Conservation (phyloP, 176 grass and related monocot genomes). For the Oryza glaberrima region DNA sequence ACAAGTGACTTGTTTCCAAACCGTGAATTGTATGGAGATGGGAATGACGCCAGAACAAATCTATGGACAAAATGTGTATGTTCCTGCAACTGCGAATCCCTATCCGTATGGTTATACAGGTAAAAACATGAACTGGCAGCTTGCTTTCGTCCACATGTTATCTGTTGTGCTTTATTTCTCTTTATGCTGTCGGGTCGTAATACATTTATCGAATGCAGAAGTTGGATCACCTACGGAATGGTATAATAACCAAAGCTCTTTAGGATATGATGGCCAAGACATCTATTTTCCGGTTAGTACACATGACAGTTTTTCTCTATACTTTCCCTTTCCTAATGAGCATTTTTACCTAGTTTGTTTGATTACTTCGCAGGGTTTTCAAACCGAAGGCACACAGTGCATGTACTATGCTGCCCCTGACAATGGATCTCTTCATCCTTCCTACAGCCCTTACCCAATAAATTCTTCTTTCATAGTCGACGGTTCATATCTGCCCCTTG, state of each 20-base stretch:
- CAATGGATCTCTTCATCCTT: slow-evolving; percentile 61
- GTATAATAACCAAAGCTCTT: slow-evolving; percentile 57
- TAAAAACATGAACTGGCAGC: slow-evolving; percentile 15
- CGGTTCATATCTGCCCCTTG: slow-evolving; percentile 45
- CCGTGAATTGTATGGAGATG: slow-evolving; percentile 48
- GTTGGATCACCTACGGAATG: slow-evolving; percentile 65
- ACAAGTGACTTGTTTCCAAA: slow-evolving; percentile 15
- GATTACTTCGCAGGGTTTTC: slow-evolving; percentile 38
- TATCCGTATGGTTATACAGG: slow-evolving; percentile 68
- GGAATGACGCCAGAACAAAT: slow-evolving; percentile 57
- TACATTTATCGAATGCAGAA: slow-evolving; percentile 50
- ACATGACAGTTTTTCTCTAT: background rate
- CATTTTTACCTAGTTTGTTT: slow-evolving; percentile 19
- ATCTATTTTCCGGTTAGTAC: slow-evolving; percentile 64
- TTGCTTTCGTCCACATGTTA: background rate
- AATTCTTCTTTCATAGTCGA: slow-evolving; percentile 53
- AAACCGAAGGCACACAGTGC: slow-evolving; percentile 59
- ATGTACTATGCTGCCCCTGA: slow-evolving; percentile 66
- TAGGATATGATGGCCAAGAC: slow-evolving; percentile 76
- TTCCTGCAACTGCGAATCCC: slow-evolving; percentile 47
- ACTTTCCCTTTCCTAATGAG: background rate
- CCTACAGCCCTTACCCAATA: slow-evolving; percentile 66
- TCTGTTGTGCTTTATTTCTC: background rate
- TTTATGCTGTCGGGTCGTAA: background rate
- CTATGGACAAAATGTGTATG: slow-evolving; percentile 61